Conservation (phyloP, 2,329 filamentous ascomycete genomes). For the Aspergillus japonicus region DNA sequence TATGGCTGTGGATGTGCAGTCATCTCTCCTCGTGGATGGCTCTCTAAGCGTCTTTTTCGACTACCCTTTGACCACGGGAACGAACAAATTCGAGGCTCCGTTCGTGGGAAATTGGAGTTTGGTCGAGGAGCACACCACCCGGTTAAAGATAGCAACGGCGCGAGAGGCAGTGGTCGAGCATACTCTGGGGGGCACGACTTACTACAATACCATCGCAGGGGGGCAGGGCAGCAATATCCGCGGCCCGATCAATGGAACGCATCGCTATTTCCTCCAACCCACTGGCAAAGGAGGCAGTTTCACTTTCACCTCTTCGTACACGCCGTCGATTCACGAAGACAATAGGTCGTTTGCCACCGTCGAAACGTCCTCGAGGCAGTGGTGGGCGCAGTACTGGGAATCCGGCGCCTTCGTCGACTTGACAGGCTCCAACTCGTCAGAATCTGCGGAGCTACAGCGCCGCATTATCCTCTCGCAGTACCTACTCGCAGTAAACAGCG, state of each 20-base stretch:
- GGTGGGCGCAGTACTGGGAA: constrained; percentile 54
- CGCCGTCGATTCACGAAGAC: neutral
- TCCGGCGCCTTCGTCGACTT: constrained; percentile 55
- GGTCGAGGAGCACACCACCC: constrained; percentile 29
- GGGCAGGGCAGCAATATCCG: neutral
- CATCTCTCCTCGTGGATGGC: constrained; percentile 43
- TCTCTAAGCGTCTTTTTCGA: constrained; percentile 52
- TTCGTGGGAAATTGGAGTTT: constrained; percentile 55
- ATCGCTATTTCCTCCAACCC: constrained; percentile 4
- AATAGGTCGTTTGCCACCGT: constrained; percentile 19
- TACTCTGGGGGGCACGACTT: neutral
- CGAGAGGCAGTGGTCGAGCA: neutral
- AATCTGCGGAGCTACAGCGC: constrained; percentile 53
- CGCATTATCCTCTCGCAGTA: constrained; percentile 56
- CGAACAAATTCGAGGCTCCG: constrained; percentile 55
- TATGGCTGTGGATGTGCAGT: constrained; percentile 23
- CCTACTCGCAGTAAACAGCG: constrained; percentile 52
- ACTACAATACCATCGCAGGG: constrained; percentile 1
- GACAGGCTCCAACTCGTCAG: constrained; percentile 38
- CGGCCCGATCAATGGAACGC: neutral
- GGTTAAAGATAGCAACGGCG: neutral
- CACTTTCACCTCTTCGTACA: neutral
- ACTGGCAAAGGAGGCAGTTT: neutral
- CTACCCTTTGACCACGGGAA: constrained; percentile 49
- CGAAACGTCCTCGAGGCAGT: constrained; percentile 21